Percentiles rank a stretch among this genome's conserved stretches.
phyloP scores from a whole-genome alignment of 345 rosid genomes.

The Hibiscus tridactylites region DNA sequence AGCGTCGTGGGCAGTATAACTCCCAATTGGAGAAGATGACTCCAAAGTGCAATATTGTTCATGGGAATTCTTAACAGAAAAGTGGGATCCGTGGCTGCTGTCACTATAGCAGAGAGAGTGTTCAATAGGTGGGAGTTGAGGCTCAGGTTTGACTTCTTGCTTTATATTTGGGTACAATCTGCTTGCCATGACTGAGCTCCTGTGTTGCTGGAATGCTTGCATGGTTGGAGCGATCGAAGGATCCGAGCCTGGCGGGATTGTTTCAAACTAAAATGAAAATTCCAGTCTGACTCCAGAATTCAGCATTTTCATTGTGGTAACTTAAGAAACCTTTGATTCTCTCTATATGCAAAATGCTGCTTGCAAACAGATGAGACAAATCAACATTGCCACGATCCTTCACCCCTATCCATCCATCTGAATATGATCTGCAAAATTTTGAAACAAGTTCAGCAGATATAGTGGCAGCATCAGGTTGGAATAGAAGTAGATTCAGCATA shows the following conservation, averaged over 20 bases:
- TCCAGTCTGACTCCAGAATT: background rate
- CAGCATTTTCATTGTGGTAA: background rate
- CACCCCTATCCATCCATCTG: background rate
- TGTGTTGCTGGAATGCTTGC: constrained; percentile 31
- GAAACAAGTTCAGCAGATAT: background rate
- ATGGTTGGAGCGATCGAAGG: constrained; percentile 4
- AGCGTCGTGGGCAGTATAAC: constrained; percentile 26
- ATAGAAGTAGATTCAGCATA: background rate
- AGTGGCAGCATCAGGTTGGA: background rate
- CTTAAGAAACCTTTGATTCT: background rate
- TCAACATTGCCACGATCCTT: constrained; percentile 8
- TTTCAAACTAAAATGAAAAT: background rate
- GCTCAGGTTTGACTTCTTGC: constrained; percentile 38
- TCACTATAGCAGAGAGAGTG: constrained; percentile 23
- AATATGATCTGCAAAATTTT: constrained; percentile 17
- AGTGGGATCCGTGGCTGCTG: constrained; percentile 17
- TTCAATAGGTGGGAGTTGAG: constrained; percentile 31
- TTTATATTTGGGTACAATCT: constrained; percentile 28
- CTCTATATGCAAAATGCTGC: background rate
- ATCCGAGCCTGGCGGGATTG: background rate
- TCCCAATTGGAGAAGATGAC: constrained; percentile 44
- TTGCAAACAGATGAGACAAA: background rate
- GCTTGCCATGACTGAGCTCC: constrained; percentile 34
- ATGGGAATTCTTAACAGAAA: constrained; percentile 28
- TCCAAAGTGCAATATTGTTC: constrained; percentile 53